Conservation (phyloP, 208 protist genomes). For the Trypanosoma cruzi region DNA sequence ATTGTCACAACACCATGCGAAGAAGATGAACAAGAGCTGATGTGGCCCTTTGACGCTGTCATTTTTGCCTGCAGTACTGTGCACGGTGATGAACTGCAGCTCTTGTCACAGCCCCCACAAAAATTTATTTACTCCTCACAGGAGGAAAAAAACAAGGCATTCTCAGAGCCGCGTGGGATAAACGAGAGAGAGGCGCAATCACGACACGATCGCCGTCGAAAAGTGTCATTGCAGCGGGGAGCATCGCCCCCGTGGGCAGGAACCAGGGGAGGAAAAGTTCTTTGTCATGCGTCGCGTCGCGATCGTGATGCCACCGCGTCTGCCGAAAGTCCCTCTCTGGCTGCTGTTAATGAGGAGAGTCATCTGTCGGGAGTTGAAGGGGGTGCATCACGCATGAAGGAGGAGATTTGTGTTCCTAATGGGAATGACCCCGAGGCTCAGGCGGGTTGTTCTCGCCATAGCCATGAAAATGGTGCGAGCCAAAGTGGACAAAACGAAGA, state of each 20-base stretch:
- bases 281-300: constrained; percentile 1
- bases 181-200: not conserved
- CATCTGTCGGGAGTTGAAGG: not conserved
- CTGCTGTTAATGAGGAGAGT: not conserved
- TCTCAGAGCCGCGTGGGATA: not conserved
- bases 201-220: not conserved
- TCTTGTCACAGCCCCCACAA: constrained; percentile 4
- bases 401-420: not conserved
- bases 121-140: not conserved
- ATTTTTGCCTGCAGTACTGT: constrained; percentile 12
- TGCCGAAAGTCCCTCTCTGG: not conserved
- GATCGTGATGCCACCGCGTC: too few relatives aligned
- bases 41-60: not conserved
- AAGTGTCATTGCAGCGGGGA: not conserved
- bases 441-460: not conserved
- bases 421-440: not conserved
- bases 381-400: not conserved
- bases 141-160: not conserved
- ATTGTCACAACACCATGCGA: not conserved
- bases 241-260: not conserved
- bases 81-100: constrained; percentile 14
- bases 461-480: not conserved
- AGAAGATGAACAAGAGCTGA: not conserved
- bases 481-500: not conserved
- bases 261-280: not conserved